Conservation (phyloP, 805 yeast genomes). For the Metschnikowia amazonensis region DNA sequence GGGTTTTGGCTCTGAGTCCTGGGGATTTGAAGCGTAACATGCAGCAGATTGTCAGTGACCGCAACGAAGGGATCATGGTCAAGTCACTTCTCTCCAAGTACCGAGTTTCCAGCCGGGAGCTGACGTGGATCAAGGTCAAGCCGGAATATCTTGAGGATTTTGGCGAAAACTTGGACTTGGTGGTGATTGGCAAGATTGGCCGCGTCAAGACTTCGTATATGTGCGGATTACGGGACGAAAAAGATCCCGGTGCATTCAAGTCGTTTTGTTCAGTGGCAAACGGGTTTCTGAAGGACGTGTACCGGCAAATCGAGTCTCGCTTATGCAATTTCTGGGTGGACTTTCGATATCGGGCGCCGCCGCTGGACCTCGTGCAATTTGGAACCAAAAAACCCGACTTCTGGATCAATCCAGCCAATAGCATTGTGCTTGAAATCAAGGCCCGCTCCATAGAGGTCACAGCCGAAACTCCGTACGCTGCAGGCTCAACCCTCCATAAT, state of each 20-base stretch:
- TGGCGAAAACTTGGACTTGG: slow-evolving; percentile 81
- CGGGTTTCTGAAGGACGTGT: slow-evolving; percentile 69
- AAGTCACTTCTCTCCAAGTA: slow-evolving; percentile 62
- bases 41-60: slow-evolving; percentile 51
- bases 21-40: slow-evolving; percentile 56
- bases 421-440: slow-evolving; percentile 77
- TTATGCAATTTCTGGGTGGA: slow-evolving; percentile 63
- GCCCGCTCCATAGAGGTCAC: slow-evolving; percentile 66
- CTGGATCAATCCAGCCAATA: slow-evolving; percentile 78
- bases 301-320: slow-evolving; percentile 49
- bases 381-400: slow-evolving; percentile 60
- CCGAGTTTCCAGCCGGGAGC: slow-evolving; percentile 54
- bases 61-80: slow-evolving; percentile 80
- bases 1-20: slow-evolving; percentile 38
- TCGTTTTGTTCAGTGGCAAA: slow-evolving; percentile 81
- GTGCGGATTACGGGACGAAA: slow-evolving; percentile 61
- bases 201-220: slow-evolving; percentile 69
- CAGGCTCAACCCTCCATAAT: slow-evolving; percentile 69
- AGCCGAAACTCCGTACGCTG: slow-evolving; percentile 46
- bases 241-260: slow-evolving; percentile 42
- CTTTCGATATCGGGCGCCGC: slow-evolving; percentile 31
- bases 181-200: slow-evolving; percentile 71
- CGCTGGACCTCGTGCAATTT: slow-evolving; percentile 39
- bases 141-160: slow-evolving; percentile 85
- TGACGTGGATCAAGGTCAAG: slow-evolving; percentile 82